Percentiles rank a stretch among this genome's conserved stretches.
These are phyloP conservation scores for Aspergillaceae sp. DNA, from an alignment of 2,329 filamentous ascomycete species.

Conservation along the genomic window DNA sequence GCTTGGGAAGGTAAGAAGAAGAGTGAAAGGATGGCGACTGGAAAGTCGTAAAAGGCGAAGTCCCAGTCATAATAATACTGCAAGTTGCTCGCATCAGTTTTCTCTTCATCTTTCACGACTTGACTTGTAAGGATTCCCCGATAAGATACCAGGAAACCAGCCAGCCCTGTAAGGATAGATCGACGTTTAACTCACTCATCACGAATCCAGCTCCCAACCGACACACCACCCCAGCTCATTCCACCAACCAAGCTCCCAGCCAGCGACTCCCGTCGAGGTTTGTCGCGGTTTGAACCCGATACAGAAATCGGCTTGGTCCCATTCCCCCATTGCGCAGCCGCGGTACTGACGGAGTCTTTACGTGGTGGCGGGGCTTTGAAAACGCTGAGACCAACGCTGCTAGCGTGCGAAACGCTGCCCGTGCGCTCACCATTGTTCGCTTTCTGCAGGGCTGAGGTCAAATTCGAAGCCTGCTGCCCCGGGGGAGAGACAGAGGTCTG, in stretches of 20 bases:
- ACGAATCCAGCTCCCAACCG: conserved; percentile 91
- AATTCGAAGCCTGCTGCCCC: conserved; percentile 52
- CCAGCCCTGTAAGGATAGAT: conserved; percentile 12
- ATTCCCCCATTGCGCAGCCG: conserved; percentile 46
- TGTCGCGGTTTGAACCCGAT: conserved; percentile 40
- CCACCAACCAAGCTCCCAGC: conserved; percentile 60
- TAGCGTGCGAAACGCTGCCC: conserved; percentile 38
- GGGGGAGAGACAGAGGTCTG: conserved; percentile 52
- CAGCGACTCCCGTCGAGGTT: conserved; percentile 49
- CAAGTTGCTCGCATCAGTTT: conserved; percentile 17
- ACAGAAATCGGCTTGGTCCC: conserved; percentile 55
- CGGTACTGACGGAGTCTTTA: conserved; percentile 48
- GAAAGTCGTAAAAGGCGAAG: conserved; percentile 72
- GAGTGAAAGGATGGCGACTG: conserved; percentile 95
- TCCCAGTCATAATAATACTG: conserved; percentile 92
- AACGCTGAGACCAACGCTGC: conserved; percentile 28
- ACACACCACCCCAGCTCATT: conserved; percentile 95
- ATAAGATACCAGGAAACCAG: conserved; percentile 3
- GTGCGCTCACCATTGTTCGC: conserved; percentile 35
- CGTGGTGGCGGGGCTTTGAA: conserved; percentile 37
- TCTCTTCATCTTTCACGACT: neutral
- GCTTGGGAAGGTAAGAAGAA: conserved; percentile 89
- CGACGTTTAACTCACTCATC: conserved; percentile 73
- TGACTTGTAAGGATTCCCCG: neutral
- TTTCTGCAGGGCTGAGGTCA: conserved; percentile 53